phyloP scores from a whole-genome alignment of 2,329 filamentous ascomycete species.

The Beauveria pseudobassiana region DNA sequence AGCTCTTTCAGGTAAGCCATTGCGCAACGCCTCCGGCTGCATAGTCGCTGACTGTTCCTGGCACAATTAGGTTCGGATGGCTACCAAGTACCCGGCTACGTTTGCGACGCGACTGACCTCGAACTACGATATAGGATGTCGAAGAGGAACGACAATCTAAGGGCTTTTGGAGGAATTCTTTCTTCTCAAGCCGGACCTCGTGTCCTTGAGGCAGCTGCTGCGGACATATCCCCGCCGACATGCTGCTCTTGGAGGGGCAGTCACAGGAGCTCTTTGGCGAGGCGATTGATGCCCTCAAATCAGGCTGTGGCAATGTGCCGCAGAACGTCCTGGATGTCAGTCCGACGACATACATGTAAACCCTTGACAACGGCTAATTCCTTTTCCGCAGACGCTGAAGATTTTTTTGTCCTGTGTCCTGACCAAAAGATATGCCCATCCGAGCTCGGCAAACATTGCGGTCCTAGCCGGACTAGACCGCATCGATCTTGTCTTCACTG shows the following conservation, averaged over 20 bases:
- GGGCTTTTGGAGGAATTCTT: slow-evolving; percentile 98
- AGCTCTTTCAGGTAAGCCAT: slow-evolving; percentile 62
- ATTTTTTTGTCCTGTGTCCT: slow-evolving; percentile 78
- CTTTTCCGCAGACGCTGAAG: slow-evolving; percentile 64
- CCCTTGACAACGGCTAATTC: slow-evolving; percentile 6
- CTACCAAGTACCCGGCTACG: slow-evolving; percentile 13
- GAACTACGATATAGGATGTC: slow-evolving; percentile 41
- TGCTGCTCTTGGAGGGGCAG: slow-evolving; percentile 69
- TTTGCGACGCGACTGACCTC: slow-evolving; percentile 22
- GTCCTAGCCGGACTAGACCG: slow-evolving; percentile 83
- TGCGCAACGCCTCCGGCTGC: slow-evolving; percentile 2
- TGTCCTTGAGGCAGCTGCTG: slow-evolving; percentile 60
- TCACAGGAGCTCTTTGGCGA: slow-evolving; percentile 72
- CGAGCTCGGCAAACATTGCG: slow-evolving; percentile 89
- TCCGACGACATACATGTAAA: neutral
- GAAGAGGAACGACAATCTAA: slow-evolving; percentile 66
- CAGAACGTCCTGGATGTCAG: slow-evolving; percentile 76
- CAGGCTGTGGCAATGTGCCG: slow-evolving; percentile 52
- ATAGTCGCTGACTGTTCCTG: neutral
- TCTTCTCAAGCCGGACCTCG: slow-evolving; percentile 71
- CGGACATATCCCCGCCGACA: slow-evolving; percentile 64
- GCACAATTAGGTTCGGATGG: slow-evolving; percentile 4
- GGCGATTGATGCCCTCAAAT: slow-evolving; percentile 62
- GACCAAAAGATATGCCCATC: slow-evolving; percentile 86
- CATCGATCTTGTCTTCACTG: slow-evolving; percentile 78